Conservation (phyloP, 2,329 filamentous ascomycete species). For the Fusarium heterosporum region DNA sequence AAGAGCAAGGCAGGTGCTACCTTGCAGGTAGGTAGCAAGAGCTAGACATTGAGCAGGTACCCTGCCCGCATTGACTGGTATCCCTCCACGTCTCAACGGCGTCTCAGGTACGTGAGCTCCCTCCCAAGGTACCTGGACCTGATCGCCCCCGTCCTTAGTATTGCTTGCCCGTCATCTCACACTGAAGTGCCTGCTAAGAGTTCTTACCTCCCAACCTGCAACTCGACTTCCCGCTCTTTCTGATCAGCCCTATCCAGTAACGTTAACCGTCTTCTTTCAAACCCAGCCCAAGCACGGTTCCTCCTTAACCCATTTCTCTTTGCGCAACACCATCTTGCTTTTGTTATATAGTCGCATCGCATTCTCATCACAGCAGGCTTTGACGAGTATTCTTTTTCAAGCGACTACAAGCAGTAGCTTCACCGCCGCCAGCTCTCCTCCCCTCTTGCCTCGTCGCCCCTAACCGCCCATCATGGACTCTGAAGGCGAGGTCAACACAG, state of each 20-base stretch:
- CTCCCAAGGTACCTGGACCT: constrained; percentile 26
- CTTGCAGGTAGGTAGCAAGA: not conserved
- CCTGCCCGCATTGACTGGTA: constrained; percentile 27
- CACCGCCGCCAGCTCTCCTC: constrained; percentile 45
- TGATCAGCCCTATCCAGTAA: constrained; percentile 47
- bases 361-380: constrained; percentile 14
- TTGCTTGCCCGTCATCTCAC: constrained; percentile 35
- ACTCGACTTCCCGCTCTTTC: constrained; percentile 38
- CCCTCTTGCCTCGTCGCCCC: constrained; percentile 29
- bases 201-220: constrained; percentile 36
- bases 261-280: constrained; percentile 39
- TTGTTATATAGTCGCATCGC: constrained; percentile 27
- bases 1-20: too few species aligned
- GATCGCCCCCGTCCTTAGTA: constrained; percentile 13
- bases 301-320: constrained; percentile 7
- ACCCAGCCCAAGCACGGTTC: constrained; percentile 17
- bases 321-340: constrained; percentile 6
- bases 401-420: constrained; percentile 37
- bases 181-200: constrained; percentile 25
- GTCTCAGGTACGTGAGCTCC: constrained; percentile 24
- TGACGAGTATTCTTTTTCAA: constrained; percentile 14
- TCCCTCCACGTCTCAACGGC: constrained; percentile 5
- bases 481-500: constrained; percentile 54
- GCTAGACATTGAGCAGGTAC: constrained; percentile 19
- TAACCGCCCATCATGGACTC: constrained; percentile 57